Evolutionary conservation across 2,329 filamentous ascomycete genomes (phyloP).

Genomic region (Thielaviopsis euricoi): DNA sequence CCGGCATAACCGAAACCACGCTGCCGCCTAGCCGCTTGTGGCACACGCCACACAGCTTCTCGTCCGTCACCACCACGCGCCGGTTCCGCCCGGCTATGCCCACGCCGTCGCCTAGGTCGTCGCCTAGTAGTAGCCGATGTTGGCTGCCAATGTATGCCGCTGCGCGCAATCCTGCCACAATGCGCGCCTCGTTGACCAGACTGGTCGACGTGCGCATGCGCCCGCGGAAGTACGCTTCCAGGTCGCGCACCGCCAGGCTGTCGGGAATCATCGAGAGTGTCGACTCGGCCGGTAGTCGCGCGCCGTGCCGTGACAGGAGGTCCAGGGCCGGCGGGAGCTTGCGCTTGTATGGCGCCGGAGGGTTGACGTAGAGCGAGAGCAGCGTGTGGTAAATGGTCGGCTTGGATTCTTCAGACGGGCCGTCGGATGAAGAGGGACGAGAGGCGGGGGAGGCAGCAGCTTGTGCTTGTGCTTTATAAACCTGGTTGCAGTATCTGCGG

Average conservation of each 20-base stretch:
- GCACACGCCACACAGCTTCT: slow-evolving; percentile 79
- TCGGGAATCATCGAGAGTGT: slow-evolving; percentile 77
- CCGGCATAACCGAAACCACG: slow-evolving; percentile 77
- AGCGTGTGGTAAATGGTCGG: slow-evolving; percentile 85
- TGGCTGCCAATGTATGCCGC: slow-evolving; percentile 67
- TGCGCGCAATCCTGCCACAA: slow-evolving; percentile 61
- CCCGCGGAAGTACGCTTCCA: slow-evolving; percentile 83
- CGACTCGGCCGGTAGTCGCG: slow-evolving; percentile 72
- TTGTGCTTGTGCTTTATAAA: slow-evolving; percentile 44
- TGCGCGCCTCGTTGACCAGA: slow-evolving; percentile 61
- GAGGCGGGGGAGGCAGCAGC: slow-evolving; percentile 19
- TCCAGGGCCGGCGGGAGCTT: slow-evolving; percentile 67
- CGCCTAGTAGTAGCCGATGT: slow-evolving; percentile 55
- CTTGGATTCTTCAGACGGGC: slow-evolving; percentile 30
- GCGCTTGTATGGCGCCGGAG: slow-evolving; percentile 53
- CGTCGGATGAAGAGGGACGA: slow-evolving; percentile 19
- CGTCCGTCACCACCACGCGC: slow-evolving; percentile 70
- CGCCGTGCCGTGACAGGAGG: slow-evolving; percentile 82
- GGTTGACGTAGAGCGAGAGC: slow-evolving; percentile 74
- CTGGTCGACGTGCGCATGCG: slow-evolving; percentile 77
- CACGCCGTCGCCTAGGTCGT: slow-evolving; percentile 31
- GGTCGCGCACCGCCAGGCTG: slow-evolving; percentile 56
- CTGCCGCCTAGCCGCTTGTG: slow-evolving; percentile 84
- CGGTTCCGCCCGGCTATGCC: slow-evolving; percentile 29
- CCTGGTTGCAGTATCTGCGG: slow-evolving; percentile 64